phyloP scores from a whole-genome alignment of 2,329 filamentous ascomycete species.

The Cladorrhinum sp. region DNA sequence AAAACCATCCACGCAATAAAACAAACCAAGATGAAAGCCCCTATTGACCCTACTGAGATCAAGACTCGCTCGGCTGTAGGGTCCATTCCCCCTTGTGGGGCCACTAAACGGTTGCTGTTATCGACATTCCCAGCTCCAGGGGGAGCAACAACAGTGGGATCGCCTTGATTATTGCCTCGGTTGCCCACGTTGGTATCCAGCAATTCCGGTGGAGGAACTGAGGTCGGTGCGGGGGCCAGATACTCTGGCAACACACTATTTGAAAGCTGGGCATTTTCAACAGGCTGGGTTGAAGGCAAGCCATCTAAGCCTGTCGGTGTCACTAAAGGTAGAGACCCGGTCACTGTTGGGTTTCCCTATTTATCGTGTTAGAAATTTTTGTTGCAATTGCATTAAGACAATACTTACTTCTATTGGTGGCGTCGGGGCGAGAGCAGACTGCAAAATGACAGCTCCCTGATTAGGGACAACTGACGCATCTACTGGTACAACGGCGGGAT shows the following conservation, averaged over 20 bases:
- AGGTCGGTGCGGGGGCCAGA: slow-evolving; percentile 4
- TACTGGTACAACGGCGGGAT: not conserved
- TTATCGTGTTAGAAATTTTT: slow-evolving; percentile 1
- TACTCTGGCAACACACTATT: not conserved
- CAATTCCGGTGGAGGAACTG: slow-evolving; percentile 12
- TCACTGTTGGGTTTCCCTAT: slow-evolving; percentile 14
- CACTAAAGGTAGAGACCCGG: slow-evolving; percentile 11
- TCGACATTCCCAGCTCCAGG: slow-evolving; percentile 3
- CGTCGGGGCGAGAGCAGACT: slow-evolving; percentile 13
- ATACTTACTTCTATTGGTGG: slow-evolving; percentile 19
- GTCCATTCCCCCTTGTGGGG: slow-evolving; percentile 20
- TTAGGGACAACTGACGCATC: slow-evolving; percentile 1
- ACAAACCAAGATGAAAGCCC: slow-evolving; percentile 44
- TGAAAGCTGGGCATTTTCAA: not conserved
- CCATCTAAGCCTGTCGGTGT: slow-evolving; percentile 6
- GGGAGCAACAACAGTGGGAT: not conserved
- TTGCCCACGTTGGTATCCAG: slow-evolving; percentile 2
- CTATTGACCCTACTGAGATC: slow-evolving; percentile 38
- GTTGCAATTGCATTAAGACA: not conserved
- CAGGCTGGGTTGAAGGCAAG: not conserved
- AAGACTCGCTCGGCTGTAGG: slow-evolving; percentile 31
- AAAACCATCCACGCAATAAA: slow-evolving; percentile 46
- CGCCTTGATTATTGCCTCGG: slow-evolving; percentile 4
- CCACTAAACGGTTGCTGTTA: slow-evolving; percentile 12
- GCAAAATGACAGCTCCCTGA: slow-evolving; percentile 10